Percentiles rank a stretch among this genome's conserved stretches.
phyloP scores from a whole-genome alignment of 768 basidiomycete genomes.

The Psilocybe azurescens region DNA sequence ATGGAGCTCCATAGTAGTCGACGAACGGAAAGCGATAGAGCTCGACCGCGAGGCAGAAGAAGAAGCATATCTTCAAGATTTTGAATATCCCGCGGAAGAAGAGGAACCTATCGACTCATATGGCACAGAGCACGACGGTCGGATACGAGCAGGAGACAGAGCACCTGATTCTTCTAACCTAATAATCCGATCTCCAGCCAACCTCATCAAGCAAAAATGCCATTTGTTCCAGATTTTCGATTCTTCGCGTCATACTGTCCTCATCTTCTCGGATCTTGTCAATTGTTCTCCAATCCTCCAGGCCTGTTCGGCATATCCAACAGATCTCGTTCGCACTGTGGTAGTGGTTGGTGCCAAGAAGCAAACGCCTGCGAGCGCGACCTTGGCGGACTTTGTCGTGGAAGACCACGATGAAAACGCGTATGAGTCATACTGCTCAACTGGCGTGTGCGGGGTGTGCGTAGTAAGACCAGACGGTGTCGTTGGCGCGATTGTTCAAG shows the following conservation, averaged over 20 bases:
- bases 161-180: constrained; percentile 46
- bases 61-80: constrained; percentile 22
- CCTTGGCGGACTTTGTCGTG: constrained; percentile 35
- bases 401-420: constrained; percentile 44
- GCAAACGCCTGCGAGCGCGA: constrained; percentile 9
- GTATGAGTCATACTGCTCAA: constrained; percentile 40
- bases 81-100: constrained; percentile 18
- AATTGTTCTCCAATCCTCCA: constrained; percentile 23
- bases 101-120: constrained; percentile 28
- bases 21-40: constrained; percentile 32
- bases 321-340: constrained; percentile 30
- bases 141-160: constrained; percentile 47
- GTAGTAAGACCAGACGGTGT: constrained; percentile 53
- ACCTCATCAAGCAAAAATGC: constrained; percentile 23
- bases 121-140: constrained; percentile 27
- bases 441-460: constrained; percentile 36
- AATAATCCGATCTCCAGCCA: constrained; percentile 21
- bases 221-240: constrained; percentile 41
- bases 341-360: constrained; percentile 29
- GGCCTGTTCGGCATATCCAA: constrained; percentile 24
- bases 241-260: constrained; percentile 42
- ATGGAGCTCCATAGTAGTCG: constrained; percentile 52
- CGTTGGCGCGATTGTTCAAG: constrained; percentile 44
- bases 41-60: constrained; percentile 12
- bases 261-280: constrained; percentile 39